phyloP scores from a whole-genome alignment of 108 stramenopile genomes.

The Skeletonema costatum region DNA sequence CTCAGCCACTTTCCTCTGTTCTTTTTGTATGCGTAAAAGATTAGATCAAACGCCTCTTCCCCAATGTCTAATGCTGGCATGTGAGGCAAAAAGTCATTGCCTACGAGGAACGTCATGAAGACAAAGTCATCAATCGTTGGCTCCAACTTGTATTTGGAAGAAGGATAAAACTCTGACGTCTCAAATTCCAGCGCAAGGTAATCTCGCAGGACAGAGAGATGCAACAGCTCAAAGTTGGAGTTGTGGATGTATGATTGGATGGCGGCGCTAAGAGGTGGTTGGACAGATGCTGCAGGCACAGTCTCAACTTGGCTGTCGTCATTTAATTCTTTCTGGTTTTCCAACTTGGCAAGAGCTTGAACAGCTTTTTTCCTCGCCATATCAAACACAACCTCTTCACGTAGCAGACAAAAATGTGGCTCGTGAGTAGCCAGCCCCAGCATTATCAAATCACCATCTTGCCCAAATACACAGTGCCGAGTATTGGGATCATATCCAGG shows the following conservation, averaged over 20 bases:
- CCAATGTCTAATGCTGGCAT: constrained; percentile 97
- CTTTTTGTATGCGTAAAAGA: constrained; percentile 91
- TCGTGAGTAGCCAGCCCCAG: constrained; percentile 97
- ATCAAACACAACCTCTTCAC: constrained; percentile 95
- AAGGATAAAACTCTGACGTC: constrained; percentile 58
- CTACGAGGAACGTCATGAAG: constrained; percentile 97
- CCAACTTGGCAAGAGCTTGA: constrained; percentile 51
- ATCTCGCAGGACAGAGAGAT: constrained; percentile 93
- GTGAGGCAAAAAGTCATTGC: constrained; percentile 99
- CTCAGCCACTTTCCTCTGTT: constrained; percentile 71
- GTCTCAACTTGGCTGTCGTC: background rate
- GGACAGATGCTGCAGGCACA: background rate
- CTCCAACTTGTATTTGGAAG: constrained; percentile 78
- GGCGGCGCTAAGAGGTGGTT: constrained; percentile 41
- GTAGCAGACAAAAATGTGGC: constrained; percentile 90
- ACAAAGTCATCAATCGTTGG: constrained; percentile 98
- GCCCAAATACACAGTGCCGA: constrained; percentile 97
- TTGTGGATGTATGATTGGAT: constrained; percentile 74
- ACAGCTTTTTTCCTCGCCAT: constrained; percentile 41
- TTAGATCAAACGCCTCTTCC: constrained; percentile 94
- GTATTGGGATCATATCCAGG: constrained; percentile 89
- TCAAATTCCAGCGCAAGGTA: constrained; percentile 95
- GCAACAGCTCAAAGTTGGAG: constrained; percentile 94
- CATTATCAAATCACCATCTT: constrained; percentile 99
- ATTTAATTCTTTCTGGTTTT: constrained; percentile 33